Conservation (phyloP, 306 rosid species). For the Lotus japonicus region DNA sequence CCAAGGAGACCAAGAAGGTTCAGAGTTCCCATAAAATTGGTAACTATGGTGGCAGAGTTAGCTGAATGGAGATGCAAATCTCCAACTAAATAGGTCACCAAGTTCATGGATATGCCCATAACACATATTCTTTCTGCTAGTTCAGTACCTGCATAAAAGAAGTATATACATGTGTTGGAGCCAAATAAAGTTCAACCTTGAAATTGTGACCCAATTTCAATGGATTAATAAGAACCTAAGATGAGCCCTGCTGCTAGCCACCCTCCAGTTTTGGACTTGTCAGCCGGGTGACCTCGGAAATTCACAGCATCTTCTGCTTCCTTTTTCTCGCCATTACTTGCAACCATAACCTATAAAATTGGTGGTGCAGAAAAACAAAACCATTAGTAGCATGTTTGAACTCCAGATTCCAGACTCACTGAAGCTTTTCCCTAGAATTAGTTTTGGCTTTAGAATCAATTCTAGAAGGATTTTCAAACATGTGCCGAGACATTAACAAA, state of each 20-base stretch:
- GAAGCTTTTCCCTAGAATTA: no score
- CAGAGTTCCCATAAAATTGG: constrained; percentile 85
- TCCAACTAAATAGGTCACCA: constrained; percentile 82
- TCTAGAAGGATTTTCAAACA: no score
- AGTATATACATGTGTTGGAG: neutral
- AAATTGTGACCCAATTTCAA: neutral
- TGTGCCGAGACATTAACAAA: neutral
- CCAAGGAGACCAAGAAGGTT: constrained; percentile 91
- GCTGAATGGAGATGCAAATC: constrained; percentile 63
- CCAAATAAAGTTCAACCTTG: neutral
- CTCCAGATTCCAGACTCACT: no score
- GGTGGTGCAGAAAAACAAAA: neutral
- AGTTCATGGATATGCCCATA: constrained; percentile 84
- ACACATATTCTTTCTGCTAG: constrained; percentile 88
- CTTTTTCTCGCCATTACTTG: constrained; percentile 35
- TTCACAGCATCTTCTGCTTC: constrained; percentile 46
- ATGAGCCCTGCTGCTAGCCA: constrained; percentile 93
- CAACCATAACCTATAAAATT: constrained; percentile 52
- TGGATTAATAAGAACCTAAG: constrained; percentile 49
- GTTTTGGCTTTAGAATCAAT: no score
- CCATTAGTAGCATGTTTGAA: no score
- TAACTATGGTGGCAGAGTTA: constrained; percentile 73
- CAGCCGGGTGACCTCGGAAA: constrained; percentile 58
- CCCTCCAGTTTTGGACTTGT: constrained; percentile 71
- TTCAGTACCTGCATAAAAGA: constrained; percentile 58